phyloP scores from a whole-genome alignment of 805 yeast species.

The Nakazawaea ambrosiae region DNA sequence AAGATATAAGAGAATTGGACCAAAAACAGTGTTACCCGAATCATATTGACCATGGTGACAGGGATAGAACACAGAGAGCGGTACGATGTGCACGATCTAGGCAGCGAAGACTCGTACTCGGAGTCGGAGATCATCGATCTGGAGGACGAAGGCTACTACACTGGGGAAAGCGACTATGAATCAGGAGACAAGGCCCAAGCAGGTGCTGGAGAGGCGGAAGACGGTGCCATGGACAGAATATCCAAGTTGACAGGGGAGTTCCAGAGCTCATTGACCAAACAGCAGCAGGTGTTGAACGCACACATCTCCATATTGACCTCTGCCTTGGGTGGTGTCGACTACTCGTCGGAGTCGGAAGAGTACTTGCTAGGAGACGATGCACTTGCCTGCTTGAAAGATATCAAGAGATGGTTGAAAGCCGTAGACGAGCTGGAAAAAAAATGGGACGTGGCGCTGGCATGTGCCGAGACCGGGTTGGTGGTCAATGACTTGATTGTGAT shows the following conservation, averaged over 20 bases:
- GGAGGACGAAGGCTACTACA: background rate
- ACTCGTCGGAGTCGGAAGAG: conserved; percentile 33
- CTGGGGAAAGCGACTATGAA: background rate
- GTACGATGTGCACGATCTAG: background rate
- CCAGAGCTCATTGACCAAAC: background rate
- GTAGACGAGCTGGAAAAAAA: conserved; percentile 69
- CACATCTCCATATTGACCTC: conserved; percentile 77
- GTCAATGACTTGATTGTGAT: conserved; percentile 68
- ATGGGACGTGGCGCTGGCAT: conserved; percentile 82
- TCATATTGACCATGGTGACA: no score
- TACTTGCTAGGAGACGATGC: conserved; percentile 89
- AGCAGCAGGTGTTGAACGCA: conserved; percentile 42
- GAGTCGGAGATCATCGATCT: conserved; percentile 2
- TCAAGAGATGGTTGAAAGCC: conserved; percentile 79
- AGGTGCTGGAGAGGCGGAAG: background rate
- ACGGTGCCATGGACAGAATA: background rate
- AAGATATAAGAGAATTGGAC: no score
- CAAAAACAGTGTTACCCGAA: no score
- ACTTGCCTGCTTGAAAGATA: conserved; percentile 74
- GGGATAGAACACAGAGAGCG: no score
- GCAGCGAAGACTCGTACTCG: conserved; percentile 2
- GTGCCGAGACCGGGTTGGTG: conserved; percentile 73
- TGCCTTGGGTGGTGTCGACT: conserved; percentile 88
- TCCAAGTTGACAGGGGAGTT: background rate
- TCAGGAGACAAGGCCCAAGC: background rate